Percentiles rank a stretch among this genome's conserved stretches.
Evolutionary conservation across 495 filamentous ascomycete genomes (phyloP).

Genomic region (Pseudomonodictys pantanalensis): DNA sequence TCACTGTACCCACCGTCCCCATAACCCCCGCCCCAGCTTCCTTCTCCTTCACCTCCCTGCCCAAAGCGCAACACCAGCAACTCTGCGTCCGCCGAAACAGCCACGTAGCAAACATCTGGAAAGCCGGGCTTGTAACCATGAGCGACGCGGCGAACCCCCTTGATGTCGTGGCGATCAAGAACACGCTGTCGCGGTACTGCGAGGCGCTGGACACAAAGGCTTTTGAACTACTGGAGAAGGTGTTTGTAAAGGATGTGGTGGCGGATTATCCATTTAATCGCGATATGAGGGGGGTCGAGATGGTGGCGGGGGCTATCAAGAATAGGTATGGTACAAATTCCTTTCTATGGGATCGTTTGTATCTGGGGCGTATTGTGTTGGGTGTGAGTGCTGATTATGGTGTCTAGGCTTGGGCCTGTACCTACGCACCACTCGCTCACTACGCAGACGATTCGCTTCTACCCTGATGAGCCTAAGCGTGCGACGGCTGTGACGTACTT

Average conservation of each 20-base stretch:
- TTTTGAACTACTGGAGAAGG: constrained; percentile 32
- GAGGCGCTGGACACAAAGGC: constrained; percentile 38
- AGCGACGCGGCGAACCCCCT: constrained; percentile 18
- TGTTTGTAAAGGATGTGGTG: constrained; percentile 35
- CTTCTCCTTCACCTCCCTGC: no score
- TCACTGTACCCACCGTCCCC: no score
- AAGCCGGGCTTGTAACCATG: no score
- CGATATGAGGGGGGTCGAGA: constrained; percentile 30
- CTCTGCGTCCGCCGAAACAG: no score
- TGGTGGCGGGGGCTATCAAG: constrained; percentile 23
- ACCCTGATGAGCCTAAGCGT: constrained; percentile 18
- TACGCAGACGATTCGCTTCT: constrained; percentile 33
- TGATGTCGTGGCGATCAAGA: constrained; percentile 36
- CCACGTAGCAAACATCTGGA: no score
- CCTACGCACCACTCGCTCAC: constrained; percentile 36
- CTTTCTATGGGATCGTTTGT: no score
- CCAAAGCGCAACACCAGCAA: no score
- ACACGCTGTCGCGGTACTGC: constrained; percentile 37
- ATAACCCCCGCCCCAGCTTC: no score
- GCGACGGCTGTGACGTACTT: constrained; percentile 36
- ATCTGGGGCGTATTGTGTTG: background rate
- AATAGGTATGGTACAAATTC: constrained; percentile 13
- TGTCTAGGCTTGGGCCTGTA: constrained; percentile 34
- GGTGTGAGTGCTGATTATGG: no score
- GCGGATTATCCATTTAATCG: constrained; percentile 35